phyloP scores from a whole-genome alignment of 306 rosid species.

The Alnus glutinosa region DNA sequence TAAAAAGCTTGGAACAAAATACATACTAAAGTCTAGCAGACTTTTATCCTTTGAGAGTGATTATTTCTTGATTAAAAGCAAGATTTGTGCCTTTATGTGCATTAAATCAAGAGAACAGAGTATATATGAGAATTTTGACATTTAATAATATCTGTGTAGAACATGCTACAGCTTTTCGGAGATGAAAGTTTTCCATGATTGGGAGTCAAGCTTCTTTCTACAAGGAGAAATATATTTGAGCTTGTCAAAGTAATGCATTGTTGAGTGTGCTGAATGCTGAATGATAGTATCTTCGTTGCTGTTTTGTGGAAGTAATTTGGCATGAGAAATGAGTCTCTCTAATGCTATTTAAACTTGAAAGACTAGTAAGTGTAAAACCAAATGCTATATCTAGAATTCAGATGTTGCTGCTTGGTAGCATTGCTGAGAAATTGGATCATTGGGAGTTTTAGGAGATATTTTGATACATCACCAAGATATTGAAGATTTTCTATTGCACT shows the following conservation, averaged over 20 bases:
- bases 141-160: background rate
- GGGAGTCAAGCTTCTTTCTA: background rate
- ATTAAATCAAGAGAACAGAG: background rate
- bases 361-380: background rate
- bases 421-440: background rate
- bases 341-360: background rate
- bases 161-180: background rate
- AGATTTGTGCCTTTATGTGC: background rate
- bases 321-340: background rate
- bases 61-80: conserved; percentile 5
- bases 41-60: conserved; percentile 3
- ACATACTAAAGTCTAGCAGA: background rate
- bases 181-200: conserved; percentile 2
- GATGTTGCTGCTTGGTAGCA: background rate
- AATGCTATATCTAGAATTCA: background rate
- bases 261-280: conserved; percentile 5
- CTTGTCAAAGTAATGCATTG: background rate
- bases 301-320: background rate
- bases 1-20: conserved; percentile 9
- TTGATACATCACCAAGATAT: background rate
- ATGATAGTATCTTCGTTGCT: background rate
- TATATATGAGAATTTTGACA: too few species aligned
- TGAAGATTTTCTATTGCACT: background rate
- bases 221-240: background rate
- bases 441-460: background rate